Percentiles rank a stretch among this genome's conserved stretches.
Conservation (phyloP, 805 yeast species). For the Cyberlindnera saturnus region DNA sequence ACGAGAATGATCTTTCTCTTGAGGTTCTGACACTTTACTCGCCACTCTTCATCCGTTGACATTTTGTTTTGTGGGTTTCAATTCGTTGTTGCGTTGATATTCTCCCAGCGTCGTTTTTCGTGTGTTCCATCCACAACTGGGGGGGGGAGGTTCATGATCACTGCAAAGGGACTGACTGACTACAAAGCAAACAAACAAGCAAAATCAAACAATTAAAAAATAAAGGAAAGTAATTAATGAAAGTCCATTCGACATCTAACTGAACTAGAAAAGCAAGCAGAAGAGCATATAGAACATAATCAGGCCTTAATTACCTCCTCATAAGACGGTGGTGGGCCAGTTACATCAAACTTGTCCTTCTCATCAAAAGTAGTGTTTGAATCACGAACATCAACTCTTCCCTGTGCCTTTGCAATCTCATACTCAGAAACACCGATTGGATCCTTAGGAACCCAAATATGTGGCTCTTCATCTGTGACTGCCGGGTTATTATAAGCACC, state of each 20-base stretch:
- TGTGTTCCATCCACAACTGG: too few relatives aligned
- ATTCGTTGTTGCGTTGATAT: too few relatives aligned
- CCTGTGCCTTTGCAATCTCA: constrained; percentile 51
- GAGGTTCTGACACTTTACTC: constrained; percentile 66
- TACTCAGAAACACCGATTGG: constrained; percentile 57
- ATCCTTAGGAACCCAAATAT: constrained; percentile 69
- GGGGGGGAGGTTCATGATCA: too few relatives aligned
- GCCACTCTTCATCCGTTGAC: constrained; percentile 30
- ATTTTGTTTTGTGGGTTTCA: not conserved
- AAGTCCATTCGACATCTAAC: too few relatives aligned
- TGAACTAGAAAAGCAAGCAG: too few relatives aligned
- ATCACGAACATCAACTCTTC: constrained; percentile 49
- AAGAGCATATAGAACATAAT: not conserved
- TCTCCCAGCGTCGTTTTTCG: too few relatives aligned
- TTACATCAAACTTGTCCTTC: constrained; percentile 45
- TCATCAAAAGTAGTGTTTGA: constrained; percentile 53
- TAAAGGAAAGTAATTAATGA: too few relatives aligned
- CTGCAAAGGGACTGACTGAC: too few relatives aligned
- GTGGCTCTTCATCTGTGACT: constrained; percentile 49
- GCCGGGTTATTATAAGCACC: constrained; percentile 50
- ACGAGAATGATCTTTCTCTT: constrained; percentile 63
- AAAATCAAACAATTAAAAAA: too few relatives aligned
- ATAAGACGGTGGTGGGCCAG: constrained; percentile 69
- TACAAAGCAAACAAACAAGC: too few relatives aligned
- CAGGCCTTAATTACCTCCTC: constrained; percentile 24